Conservation (phyloP, 2,329 filamentous ascomycete genomes). For the Exophiala phaeomuriformis region DNA sequence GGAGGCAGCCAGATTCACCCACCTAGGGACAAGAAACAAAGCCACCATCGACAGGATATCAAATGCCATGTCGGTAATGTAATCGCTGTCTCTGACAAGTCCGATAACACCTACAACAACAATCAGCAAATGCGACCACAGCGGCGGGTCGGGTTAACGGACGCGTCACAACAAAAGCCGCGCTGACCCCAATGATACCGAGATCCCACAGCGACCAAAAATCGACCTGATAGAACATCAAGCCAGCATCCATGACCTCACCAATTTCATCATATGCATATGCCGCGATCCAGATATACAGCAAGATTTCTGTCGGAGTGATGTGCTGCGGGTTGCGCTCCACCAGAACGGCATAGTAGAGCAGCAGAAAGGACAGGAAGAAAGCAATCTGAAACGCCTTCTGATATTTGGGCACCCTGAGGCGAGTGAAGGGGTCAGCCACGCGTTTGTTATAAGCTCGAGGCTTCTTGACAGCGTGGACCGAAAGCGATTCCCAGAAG, state of each 20-base stretch:
- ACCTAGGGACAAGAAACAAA: constrained; percentile 75
- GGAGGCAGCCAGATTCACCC: constrained; percentile 17
- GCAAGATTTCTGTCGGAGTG: constrained; percentile 59
- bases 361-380: constrained; percentile 64
- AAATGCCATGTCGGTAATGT: constrained; percentile 71
- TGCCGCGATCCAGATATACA: constrained; percentile 80
- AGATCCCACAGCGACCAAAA: constrained; percentile 72
- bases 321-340: constrained; percentile 61
- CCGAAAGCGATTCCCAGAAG: constrained; percentile 74
- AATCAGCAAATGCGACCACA: constrained; percentile 1
- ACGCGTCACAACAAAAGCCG: constrained; percentile 65
- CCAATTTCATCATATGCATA: constrained; percentile 84
- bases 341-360: constrained; percentile 83
- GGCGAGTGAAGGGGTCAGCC: constrained; percentile 65
- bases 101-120: constrained; percentile 56
- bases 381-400: constrained; percentile 79
- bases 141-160: constrained; percentile 36
- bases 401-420: constrained; percentile 74
- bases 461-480: constrained; percentile 66
- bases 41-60: constrained; percentile 85
- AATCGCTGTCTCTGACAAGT: constrained; percentile 51
- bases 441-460: constrained; percentile 64
- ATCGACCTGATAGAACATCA: constrained; percentile 75
- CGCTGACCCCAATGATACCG: constrained; percentile 65
- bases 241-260: constrained; percentile 77